Base-by-base conservation (phyloP, 768 basidiomycete genomes). In the Lentinula aciculospora region DNA sequence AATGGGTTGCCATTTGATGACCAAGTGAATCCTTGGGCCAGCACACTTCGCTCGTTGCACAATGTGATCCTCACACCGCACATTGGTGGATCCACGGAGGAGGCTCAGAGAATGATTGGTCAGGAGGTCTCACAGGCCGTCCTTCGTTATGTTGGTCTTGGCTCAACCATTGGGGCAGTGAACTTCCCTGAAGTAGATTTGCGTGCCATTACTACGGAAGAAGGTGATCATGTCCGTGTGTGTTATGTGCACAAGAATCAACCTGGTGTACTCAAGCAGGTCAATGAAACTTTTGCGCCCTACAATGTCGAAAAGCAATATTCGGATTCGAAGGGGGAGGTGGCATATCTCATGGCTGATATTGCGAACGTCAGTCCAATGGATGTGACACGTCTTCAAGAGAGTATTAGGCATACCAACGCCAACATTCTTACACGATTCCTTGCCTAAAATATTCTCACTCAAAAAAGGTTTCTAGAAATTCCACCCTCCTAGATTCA, bases 271-370 rank as follows among this genome's bases (percentile, higher is more conserved):
- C 86, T 99, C 67, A 87, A 85, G 66, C 84, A 86, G 67, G 91
- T 99, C 79, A 99, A 99, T 81, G 90, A 95, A 64, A 88, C 90
- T 29, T 76, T 99, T 40, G 89, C 90, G 49, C 88, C 92, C 37
- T 94, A 95, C 81, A 98, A 99, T 72, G 95, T 99, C 69, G 94
- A 96, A 75, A 98, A 98, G 77, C 97, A 98, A 74, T 98, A 88
- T 73, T 94, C 96, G n/a, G 97, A 99, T 68, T 94, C 92, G 46
- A 93, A 93, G 75, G 90, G 89, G 60, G 92, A 93, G 53, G 74
- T 93, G 50, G 94, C 95, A 25, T 98, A 98, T 72, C 81, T 99
- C 61, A 89, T 99, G 85, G 95, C 95, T 12, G 97, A 99, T 71
- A 98, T 99, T 62, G 86, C 91, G 21, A 83, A 92, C 62, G 94